Evolutionary conservation across 1,284 basidiomycete species (phyloP).

Genomic region (Tranzscheliella williamsii): DNA sequence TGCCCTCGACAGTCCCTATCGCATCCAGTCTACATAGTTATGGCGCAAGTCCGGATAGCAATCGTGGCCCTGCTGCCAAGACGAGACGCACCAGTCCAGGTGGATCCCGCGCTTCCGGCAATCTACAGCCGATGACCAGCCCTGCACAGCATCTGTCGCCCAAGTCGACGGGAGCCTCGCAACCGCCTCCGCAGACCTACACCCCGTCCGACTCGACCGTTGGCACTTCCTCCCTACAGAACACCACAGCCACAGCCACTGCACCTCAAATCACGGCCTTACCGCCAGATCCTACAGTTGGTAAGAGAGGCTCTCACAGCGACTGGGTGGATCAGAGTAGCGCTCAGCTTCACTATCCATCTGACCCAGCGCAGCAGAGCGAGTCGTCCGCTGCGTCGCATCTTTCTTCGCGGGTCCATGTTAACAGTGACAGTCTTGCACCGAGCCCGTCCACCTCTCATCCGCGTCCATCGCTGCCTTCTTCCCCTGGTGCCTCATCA

Average conservation of each 20-base stretch:
- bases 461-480: not conserved
- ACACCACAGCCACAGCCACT: no score
- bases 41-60: constrained; percentile 23
- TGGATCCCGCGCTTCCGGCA: constrained; percentile 30
- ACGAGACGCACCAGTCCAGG: constrained; percentile 34
- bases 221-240: no score
- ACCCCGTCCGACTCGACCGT: no score
- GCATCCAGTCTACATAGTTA: not conserved
- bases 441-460: not conserved
- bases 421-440: not conserved
- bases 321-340: no score
- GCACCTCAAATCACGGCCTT: no score
- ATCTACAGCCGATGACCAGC: constrained; percentile 3
- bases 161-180: not conserved
- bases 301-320: no score
- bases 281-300: no score
- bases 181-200: no score
- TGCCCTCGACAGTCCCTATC: no score
- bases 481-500: constrained; percentile 3
- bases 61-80: constrained; percentile 19
- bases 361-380: no score
- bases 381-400: not conserved
- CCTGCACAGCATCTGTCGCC: not conserved
- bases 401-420: not conserved
- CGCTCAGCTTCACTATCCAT: no score